Evolutionary conservation across 139 green algal genomes (phyloP), one percentile per base, ranked within the genome.

Genomic region (Ettlia oleoabundans): DNA sequence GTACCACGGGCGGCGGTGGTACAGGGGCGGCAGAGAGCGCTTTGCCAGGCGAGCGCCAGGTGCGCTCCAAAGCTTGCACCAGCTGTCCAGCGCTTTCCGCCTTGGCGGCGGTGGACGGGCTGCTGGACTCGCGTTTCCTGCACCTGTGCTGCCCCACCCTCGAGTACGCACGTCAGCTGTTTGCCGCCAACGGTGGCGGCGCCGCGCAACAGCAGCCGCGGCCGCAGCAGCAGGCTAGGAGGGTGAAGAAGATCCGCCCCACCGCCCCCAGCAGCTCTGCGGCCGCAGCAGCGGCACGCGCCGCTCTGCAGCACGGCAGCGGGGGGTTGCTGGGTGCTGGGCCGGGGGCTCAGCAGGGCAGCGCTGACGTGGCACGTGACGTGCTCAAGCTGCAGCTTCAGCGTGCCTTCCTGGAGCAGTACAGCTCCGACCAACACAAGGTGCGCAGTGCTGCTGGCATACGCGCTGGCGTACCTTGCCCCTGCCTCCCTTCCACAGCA

Each of bases 61-160:
- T n/a, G n/a, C n/a, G n/a, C n/a, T n/a, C n/a, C n/a, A n/a, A n/a
- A n/a, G n/a, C n/a, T n/a, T n/a, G n/a, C n/a, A n/a, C n/a, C 51
- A 53, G 33, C 73, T 40, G 73, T 47, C 33, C 37, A 0, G 73
- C 71, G 2, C 74, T 81, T 28, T 26, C 74, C 8, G 19, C 30
- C 28, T 42, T 89, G 61, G 53, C 74, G 32, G 78, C 71, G 0
- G 78, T 70, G 28, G 89, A 91, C 22, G 82, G 61, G 30, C 53
- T 81, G 3, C 51, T 94, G n/a, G 87, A 92, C 47, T 18, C 58
- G 0, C 81, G 89, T 21, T 82, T 86, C 58, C 15, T 93, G 42
- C 79, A 92, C 77, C 84, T 91, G 35, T 93, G 88, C 85, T 93
- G 89, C 84, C 90, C 90, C 0, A 53, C 58, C 9, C 76, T 91